Base-by-base conservation (phyloP, 192 early-diverging fungal species). In the Coemansia aciculifera region DNA sequence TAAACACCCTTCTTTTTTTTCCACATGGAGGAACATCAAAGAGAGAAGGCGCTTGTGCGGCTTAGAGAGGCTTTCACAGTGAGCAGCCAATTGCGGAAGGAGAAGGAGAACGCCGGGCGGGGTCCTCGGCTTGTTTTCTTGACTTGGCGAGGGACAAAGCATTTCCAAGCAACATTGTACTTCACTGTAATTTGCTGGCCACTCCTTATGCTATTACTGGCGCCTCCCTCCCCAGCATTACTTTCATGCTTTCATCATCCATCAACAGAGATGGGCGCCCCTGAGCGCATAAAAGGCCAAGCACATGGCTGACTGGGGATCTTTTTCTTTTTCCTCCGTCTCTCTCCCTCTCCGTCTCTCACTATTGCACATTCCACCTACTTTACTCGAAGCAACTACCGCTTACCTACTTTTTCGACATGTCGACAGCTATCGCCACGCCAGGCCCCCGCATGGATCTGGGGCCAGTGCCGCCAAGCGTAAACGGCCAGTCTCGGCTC, bases 401-500 rank as follows among this genome's bases (percentile, higher is more conserved):
- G 27, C 29, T 5, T 15, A 37, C 10, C 9, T 11, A 23, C 59
- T 39, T 3, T 23, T 6, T 27, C 52, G 10, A 60, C 36, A 67
- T 67, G 65, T 59, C 54, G 29, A 59, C 65, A 43, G 65, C 65
- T 59, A 29, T 67, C 39, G 65, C 54, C 39, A 67, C 65, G 31
- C 65, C 65, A n/a, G 56, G 54, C 19, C 42, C 62, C 1, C 42
- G 43, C 24, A 31, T 68, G 67, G 67, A 68, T n/a, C 56, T 68
- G 40, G 59, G 59, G 19, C 36, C 36, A 37, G 36, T 36, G 3
- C 34, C 59, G n/a, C 3, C 59, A 24, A 42, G 59, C 59, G 36
- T 23, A 38, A 56, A 19, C 19, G 34, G 52, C 42, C 64, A 71
- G n/a, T 67, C 72, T 11, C 63, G 73, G 65, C 71, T 74, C 13